Conservation (phyloP, 805 yeast species). For the Maudiozyma saulgeensis region DNA sequence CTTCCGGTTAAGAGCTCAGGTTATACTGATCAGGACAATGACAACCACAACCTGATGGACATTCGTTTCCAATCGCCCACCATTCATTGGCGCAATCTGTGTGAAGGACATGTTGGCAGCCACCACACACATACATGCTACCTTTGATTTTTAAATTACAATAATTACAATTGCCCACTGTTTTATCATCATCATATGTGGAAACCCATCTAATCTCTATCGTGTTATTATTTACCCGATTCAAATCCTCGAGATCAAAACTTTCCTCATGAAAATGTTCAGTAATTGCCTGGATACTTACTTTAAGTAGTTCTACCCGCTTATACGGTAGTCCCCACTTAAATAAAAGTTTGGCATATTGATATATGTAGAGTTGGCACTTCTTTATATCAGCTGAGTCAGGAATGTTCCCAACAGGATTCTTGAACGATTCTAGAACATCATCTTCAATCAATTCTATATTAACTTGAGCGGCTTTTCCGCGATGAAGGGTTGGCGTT, state of each 20-base stretch:
- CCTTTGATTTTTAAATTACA: conserved; percentile 56
- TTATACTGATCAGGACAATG: conserved; percentile 38
- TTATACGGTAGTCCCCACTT: conserved; percentile 80
- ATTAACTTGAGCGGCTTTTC: conserved; percentile 16
- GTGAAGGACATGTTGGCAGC: conserved; percentile 75
- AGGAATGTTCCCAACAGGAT: conserved; percentile 15
- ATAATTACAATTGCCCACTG: conserved; percentile 44
- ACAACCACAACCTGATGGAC: conserved; percentile 87
- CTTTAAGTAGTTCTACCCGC: conserved; percentile 65
- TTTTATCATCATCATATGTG: not conserved
- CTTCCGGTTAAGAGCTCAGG: conserved; percentile 1
- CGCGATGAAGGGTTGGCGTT: not conserved
- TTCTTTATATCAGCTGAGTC: conserved; percentile 17
- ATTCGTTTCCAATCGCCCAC: conserved; percentile 56
- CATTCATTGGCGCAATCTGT: conserved; percentile 69
- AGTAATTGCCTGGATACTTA: conserved; percentile 23
- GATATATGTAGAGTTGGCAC: conserved; percentile 41
- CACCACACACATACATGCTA: conserved; percentile 55
- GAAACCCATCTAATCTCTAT: conserved; percentile 15
- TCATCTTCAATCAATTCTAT: conserved; percentile 24
- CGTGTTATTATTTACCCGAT: conserved; percentile 6
- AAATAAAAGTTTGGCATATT: conserved; percentile 69
- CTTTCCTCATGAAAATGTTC: not conserved
- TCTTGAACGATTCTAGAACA: conserved; percentile 14
- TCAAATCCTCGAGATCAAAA: not conserved